These are phyloP conservation scores for Amniculicola lignicola DNA, from an alignment of 495 filamentous ascomycete genomes.

Conservation along the genomic window DNA sequence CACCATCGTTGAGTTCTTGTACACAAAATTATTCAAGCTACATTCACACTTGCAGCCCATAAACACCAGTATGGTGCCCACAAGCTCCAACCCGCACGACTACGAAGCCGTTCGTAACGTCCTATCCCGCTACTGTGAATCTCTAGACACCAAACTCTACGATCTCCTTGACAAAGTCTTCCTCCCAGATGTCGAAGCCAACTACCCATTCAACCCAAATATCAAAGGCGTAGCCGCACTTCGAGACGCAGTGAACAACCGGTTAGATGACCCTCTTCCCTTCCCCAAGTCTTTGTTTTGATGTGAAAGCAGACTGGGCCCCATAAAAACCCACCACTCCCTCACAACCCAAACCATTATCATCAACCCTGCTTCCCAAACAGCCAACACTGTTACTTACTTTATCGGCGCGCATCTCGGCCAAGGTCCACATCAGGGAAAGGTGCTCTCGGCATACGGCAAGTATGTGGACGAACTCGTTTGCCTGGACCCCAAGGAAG, in stretches of 20 bases:
- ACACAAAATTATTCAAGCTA: too few relatives aligned
- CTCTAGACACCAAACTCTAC: constrained; percentile 38
- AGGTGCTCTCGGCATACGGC: constrained; percentile 34
- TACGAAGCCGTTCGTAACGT: constrained; percentile 37
- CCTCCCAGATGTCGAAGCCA: constrained; percentile 29
- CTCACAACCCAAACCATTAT: constrained; percentile 37
- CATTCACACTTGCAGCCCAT: too few relatives aligned
- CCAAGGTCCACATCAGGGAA: constrained; percentile 35
- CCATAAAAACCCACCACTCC: constrained; percentile 33
- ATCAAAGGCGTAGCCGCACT: constrained; percentile 32
- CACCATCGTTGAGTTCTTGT: too few relatives aligned
- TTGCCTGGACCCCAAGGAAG: constrained; percentile 14
- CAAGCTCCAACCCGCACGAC: constrained; percentile 26
- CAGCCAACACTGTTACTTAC: constrained; percentile 32
- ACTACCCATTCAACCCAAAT: constrained; percentile 35
- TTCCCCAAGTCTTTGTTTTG: background rate
- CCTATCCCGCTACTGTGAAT: constrained; percentile 36
- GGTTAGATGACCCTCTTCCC: background rate
- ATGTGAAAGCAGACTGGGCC: constrained; percentile 33
- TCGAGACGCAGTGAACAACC: constrained; percentile 23
- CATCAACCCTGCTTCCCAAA: constrained; percentile 22
- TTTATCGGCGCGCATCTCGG: constrained; percentile 39
- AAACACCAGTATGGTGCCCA: background rate
- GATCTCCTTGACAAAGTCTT: constrained; percentile 36
- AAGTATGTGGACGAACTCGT: constrained; percentile 34